These are phyloP conservation scores for Penicillium robsamsonii DNA, from an alignment of 495 filamentous ascomycete species.

Conservation along the genomic window DNA sequence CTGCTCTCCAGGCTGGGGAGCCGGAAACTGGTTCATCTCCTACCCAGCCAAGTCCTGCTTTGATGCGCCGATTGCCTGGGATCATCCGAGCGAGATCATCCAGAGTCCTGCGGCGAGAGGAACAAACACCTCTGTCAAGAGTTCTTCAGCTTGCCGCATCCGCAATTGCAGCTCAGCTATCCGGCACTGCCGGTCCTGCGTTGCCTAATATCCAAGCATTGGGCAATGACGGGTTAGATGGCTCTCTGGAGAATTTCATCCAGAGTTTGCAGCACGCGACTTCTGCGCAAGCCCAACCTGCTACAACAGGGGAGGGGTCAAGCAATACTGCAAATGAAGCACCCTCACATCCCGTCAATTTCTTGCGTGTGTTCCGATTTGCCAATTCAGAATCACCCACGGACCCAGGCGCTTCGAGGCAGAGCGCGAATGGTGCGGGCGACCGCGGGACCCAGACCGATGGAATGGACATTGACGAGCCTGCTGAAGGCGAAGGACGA, in stretches of 20 bases:
- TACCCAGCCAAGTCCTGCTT: slow-evolving; percentile 25
- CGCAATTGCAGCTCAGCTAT: slow-evolving; percentile 59
- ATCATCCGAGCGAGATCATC: slow-evolving; percentile 49
- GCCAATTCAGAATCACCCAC: slow-evolving; percentile 45
- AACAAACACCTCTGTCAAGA: slow-evolving; percentile 56
- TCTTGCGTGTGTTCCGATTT: slow-evolving; percentile 61
- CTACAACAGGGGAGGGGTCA: slow-evolving; percentile 31
- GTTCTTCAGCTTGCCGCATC: slow-evolving; percentile 59
- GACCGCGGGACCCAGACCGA: slow-evolving; percentile 19
- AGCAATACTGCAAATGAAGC: slow-evolving; percentile 29
- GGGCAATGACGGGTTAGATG: slow-evolving; percentile 56
- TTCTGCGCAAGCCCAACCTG: slow-evolving; percentile 42
- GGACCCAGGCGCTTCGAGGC: slow-evolving; percentile 20
- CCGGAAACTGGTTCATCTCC: slow-evolving; percentile 27
- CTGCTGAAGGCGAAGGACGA: slow-evolving; percentile 54
- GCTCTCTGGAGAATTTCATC: slow-evolving; percentile 56
- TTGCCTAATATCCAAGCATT: slow-evolving; percentile 58
- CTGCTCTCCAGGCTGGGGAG: slow-evolving; percentile 24
- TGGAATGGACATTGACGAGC: slow-evolving; percentile 43
- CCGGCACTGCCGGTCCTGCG: slow-evolving; percentile 52
- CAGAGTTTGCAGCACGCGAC: slow-evolving; percentile 55
- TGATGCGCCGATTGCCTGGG: slow-evolving; percentile 42
- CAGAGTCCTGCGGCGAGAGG: slow-evolving; percentile 51
- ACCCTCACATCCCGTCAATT: slow-evolving; percentile 53
- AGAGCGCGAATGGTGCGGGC: slow-evolving; percentile 19